These are phyloP conservation scores for Dioszegia hungarica DNA, from an alignment of 768 basidiomycete species.

Conservation along the genomic window DNA sequence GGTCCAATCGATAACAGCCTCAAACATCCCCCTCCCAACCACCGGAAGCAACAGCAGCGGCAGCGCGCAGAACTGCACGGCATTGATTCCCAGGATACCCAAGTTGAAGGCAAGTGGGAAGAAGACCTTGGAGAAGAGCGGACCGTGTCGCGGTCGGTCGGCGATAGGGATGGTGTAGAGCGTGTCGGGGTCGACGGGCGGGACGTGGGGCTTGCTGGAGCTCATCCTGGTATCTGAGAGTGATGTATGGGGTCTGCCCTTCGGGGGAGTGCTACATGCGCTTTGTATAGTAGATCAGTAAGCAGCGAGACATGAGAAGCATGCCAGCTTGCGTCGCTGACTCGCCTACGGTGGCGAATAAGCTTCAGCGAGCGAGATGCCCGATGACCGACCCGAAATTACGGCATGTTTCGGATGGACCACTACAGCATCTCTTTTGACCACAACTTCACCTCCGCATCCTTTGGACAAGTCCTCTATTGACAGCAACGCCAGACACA, in stretches of 20 bases:
- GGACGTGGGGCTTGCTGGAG: neutral
- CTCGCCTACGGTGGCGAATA: too few relatives aligned
- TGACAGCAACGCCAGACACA: too few relatives aligned
- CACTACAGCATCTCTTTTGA: too few relatives aligned
- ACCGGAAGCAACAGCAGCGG: conserved; percentile 65
- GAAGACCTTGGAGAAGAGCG: conserved; percentile 27
- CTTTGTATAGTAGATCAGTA: too few relatives aligned
- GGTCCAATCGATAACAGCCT: conserved; percentile 68
- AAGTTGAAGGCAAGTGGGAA: conserved; percentile 54
- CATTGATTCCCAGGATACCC: conserved; percentile 66
- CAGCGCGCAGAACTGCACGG: conserved; percentile 66
- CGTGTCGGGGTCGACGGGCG: neutral
- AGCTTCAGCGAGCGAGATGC: too few relatives aligned
- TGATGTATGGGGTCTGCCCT: neutral
- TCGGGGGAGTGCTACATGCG: too few relatives aligned
- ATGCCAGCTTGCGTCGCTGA: too few relatives aligned
- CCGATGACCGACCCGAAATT: too few relatives aligned
- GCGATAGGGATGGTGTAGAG: conserved; percentile 49
- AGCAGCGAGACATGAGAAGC: too few relatives aligned
- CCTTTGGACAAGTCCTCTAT: too few relatives aligned
- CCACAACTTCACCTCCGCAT: too few relatives aligned
- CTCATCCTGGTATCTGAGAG: neutral
- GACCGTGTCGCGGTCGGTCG: conserved; percentile 39
- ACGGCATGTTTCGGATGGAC: too few relatives aligned
- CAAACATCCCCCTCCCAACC: conserved; percentile 57